Base-by-base conservation (phyloP, 108 stramenopile genomes). In the Cyclotella kingstonii region DNA sequence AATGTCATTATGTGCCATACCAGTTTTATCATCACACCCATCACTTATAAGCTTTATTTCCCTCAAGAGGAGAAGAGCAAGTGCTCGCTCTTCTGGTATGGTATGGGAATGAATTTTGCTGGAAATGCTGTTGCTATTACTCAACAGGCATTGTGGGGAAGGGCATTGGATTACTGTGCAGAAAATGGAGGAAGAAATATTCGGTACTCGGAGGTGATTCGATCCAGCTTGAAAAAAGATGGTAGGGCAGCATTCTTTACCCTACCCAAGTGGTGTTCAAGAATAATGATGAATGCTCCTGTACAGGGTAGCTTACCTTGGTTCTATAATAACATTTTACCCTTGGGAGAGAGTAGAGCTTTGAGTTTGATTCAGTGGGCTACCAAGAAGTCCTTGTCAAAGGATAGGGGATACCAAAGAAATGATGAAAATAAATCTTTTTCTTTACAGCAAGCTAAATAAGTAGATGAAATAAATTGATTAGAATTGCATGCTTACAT, bases 261-360 rank as follows among this genome's bases (percentile, higher is more conserved):
- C 0, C 45, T 68, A 28, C 77, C 84, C 43, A 85, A 83, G 68
- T 89, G 87, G 87, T 67, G 46, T 15, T 82, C 83, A 17, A 68
- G 87, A 15, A 84, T 89, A 33, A 43, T 89, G 63, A 89, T 89
- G 87, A 89, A 89, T 69, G 84, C 84, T 35, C 87, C 87, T 4
- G 75, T 72, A 0, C 84, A 89, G 54, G 87, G 87, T 18, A 53
- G 48, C 11, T 44, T 89, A 36, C 84, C 87, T 31, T 89, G 84
- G 84, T 89, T 86, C 58, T 89, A 89, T 74, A 89, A 89, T 55
- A 79, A 89, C 40, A 61, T 89, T 27, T 60, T 89, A 57, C 87
- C 87, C 0, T 61, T 89, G 53, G 87, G 87, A 8, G 87, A 89
- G 43, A 55, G 42, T 10, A 40, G 57, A 2, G 80, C 81, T 15